Base-by-base conservation (phyloP, 176 grass and related monocot genomes). In the Triticum dicoccoides region DNA sequence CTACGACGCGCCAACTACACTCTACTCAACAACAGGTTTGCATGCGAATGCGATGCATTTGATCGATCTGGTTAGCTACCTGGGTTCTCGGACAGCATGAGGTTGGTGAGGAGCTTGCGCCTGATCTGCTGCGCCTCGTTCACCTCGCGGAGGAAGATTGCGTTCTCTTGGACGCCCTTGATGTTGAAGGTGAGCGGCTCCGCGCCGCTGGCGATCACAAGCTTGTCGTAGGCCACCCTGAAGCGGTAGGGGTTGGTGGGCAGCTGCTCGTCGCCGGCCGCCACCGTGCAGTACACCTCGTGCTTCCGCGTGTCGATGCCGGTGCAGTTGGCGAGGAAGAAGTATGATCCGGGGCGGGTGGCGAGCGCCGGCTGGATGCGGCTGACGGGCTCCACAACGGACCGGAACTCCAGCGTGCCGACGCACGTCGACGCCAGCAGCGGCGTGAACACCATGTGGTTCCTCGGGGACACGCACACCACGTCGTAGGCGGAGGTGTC, bases 391-490 rank as follows among this genome's bases (percentile, higher is more conserved):
- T 98, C 93, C 7, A 92, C 91, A 20, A 98, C 96, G 24, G 93
- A 96, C 7, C 96, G 88, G 86, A 98, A 98, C 80, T 98, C 93
- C 2, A 98, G 93, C 38, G 92, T 96, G 23, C 93, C 93, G 4
- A 98, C 92, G 81, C 96, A 98, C 32, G 96, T 98, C 18, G 93
- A 98, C 69, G 92, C 96, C 23, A 98, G 90, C 82, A 98, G 87
- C 77, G 96, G 93, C 69, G 93, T 98, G 84, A 98, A 98, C 84
- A 96, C 96, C 93, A 98, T 98, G 87, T 98, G 93, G 83, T 98
- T 98, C 66, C 96, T 80, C 32, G 96, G 96, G 6, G 96, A 98
- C 51, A 98, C 77, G 89, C 96, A 98, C 61, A 98, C 96, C 6
- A 96, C 90, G 86, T 96, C 92, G 83, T 96, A 98, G 21, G 71